These are phyloP conservation scores for Populus hybrid DNA, from an alignment of 441 rosid species.

Conservation along the genomic window DNA sequence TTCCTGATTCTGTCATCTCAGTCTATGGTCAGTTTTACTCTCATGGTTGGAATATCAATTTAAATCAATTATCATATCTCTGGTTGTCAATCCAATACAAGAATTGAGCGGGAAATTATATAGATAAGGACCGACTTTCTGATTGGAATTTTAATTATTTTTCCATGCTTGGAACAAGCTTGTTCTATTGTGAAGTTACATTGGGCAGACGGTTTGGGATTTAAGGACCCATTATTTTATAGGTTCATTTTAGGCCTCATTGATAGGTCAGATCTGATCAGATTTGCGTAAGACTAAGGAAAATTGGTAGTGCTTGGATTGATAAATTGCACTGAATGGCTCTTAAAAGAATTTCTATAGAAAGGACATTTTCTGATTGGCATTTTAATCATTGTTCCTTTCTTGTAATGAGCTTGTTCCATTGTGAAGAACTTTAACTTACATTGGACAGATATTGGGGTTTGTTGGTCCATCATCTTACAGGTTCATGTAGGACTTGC, in stretches of 20 bases:
- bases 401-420: not conserved
- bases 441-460: not conserved
- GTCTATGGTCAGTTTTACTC: conserved; percentile 63
- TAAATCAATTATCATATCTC: not conserved
- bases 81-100: not conserved
- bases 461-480: not conserved
- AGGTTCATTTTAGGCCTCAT: not conserved
- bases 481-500: not conserved
- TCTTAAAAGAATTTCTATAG: not conserved
- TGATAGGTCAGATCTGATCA: not conserved
- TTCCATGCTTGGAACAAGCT: not conserved
- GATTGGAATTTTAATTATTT: not conserved
- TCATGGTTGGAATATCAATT: conserved; percentile 5
- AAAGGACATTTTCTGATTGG: not conserved
- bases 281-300: not conserved
- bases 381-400: not conserved
- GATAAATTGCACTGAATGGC: not conserved
- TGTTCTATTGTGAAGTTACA: not conserved
- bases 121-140: not conserved
- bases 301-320: not conserved
- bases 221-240: not conserved
- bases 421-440: not conserved
- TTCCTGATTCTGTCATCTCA: conserved; percentile 65
- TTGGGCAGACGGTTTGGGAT: not conserved
- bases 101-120: not conserved